Evolutionary conservation across 257 asterid species (phyloP).

Genomic region (Solanum tacnaense): DNA sequence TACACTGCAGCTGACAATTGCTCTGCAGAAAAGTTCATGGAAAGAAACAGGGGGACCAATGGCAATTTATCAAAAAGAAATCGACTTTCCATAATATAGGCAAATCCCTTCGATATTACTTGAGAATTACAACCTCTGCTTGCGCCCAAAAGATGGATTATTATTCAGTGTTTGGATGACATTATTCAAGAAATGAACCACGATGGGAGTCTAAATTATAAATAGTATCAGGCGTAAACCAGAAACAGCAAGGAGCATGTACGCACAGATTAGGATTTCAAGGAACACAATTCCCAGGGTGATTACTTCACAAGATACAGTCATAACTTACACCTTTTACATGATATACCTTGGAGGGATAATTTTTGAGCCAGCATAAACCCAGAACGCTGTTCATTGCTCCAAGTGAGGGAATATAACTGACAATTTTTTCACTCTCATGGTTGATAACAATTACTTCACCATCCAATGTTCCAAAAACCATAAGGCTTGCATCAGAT

Average conservation of each 20-base stretch:
- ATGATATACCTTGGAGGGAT: constrained; percentile 67
- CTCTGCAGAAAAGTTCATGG: background rate
- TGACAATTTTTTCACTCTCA: constrained; percentile 61
- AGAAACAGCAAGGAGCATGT: background rate
- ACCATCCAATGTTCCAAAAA: constrained; percentile 85
- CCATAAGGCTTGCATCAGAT: constrained; percentile 89
- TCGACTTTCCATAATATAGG: background rate
- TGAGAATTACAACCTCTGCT: background rate
- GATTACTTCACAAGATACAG: background rate
- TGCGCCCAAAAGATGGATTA: background rate
- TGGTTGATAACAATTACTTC: constrained; percentile 83
- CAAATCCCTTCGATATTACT: background rate
- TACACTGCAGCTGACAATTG: background rate
- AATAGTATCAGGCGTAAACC: background rate
- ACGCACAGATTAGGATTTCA: background rate
- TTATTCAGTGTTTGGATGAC: background rate
- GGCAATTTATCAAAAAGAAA: background rate
- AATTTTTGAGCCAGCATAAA: constrained; percentile 76
- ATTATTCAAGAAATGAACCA: background rate
- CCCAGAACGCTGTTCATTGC: constrained; percentile 85
- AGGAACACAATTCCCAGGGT: background rate
- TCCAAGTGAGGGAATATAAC: constrained; percentile 79
- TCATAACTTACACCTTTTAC: background rate
- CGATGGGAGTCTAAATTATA: background rate
- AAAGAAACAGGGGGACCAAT: background rate